A percentile compares a stretch with the other conserved stretches of the same genome.
Evolutionary conservation across 2,329 filamentous ascomycete species (phyloP).

Genomic region (Sclerotinia glacialis): DNA sequence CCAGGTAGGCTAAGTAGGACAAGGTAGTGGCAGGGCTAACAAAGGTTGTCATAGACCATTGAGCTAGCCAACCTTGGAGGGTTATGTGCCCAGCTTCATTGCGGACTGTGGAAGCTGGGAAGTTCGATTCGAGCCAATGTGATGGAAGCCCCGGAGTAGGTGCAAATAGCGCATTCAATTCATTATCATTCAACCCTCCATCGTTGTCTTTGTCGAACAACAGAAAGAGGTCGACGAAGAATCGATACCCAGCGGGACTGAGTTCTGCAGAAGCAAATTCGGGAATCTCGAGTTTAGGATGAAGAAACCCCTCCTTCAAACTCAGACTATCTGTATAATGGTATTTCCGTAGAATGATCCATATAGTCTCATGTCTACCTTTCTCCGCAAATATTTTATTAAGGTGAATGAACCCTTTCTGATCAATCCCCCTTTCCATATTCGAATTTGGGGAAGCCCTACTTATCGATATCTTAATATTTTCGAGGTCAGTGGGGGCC

Average conservation of each 20-base stretch:
- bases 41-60: conserved; percentile 99
- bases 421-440: conserved; percentile 70
- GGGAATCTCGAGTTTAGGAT: conserved; percentile 91
- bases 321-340: conserved; percentile 95
- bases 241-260: conserved; percentile 89
- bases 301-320: conserved; percentile 84
- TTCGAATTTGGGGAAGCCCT: conserved; percentile 63
- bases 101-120: conserved; percentile 88
- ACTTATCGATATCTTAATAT: conserved; percentile 85
- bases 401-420: conserved; percentile 79
- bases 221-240: conserved; percentile 95
- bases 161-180: conserved; percentile 82
- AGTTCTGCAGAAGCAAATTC: conserved; percentile 90
- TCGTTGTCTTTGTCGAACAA: conserved; percentile 98
- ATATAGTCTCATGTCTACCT: conserved; percentile 95
- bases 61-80: conserved; percentile 93
- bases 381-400: conserved; percentile 98
- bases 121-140: conserved; percentile 84
- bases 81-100: conserved; percentile 96
- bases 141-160: conserved; percentile 85
- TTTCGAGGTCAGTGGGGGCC: conserved; percentile 75
- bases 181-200: conserved; percentile 82
- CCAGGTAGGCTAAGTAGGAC: conserved; percentile 92
- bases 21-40: conserved; percentile 92
- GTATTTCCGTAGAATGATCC: conserved; percentile 93